Conservation (phyloP, 192 early-diverging fungal species). For the Gamsiella multidivaricata region DNA sequence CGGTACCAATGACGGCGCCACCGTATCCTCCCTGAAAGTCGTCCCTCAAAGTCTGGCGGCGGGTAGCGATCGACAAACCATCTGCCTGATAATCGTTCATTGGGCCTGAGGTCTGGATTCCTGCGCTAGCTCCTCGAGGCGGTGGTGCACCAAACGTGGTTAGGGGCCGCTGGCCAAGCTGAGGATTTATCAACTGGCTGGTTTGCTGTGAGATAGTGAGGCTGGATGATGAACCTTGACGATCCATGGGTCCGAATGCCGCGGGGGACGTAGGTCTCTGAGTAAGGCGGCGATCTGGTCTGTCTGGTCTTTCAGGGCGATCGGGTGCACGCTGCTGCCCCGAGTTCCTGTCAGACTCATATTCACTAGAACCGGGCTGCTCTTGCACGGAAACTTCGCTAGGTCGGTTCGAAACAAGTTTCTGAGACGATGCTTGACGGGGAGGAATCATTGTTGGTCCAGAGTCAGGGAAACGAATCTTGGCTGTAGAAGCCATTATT, state of each 20-base stretch:
- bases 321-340: conserved; percentile 4
- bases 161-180: conserved; percentile 39
- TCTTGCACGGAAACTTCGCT: conserved; percentile 3
- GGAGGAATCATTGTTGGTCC: conserved; percentile 23
- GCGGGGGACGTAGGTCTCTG: conserved; percentile 39
- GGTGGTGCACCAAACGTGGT: conserved; percentile 39
- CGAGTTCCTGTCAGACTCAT: conserved; percentile 10
- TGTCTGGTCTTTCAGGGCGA: conserved; percentile 28
- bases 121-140: conserved; percentile 36
- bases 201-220: conserved; percentile 39
- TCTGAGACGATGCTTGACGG: conserved; percentile 34
- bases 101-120: conserved; percentile 6
- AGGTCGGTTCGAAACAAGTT: not conserved
- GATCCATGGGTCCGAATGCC: conserved; percentile 9
- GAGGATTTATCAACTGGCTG: conserved; percentile 46
- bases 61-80: conserved; percentile 26
- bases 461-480: conserved; percentile 33
- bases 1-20: conserved; percentile 27
- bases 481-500: conserved; percentile 37
- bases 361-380: not conserved
- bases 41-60: conserved; percentile 43
- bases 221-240: conserved; percentile 13
- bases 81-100: conserved; percentile 32
- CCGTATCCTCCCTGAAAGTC: conserved; percentile 49
- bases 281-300: conserved; percentile 39